Percentiles rank a stretch among this genome's conserved stretches.
phyloP scores from a whole-genome alignment of 345 rosid genomes.

The Noccaea caerulescens region DNA sequence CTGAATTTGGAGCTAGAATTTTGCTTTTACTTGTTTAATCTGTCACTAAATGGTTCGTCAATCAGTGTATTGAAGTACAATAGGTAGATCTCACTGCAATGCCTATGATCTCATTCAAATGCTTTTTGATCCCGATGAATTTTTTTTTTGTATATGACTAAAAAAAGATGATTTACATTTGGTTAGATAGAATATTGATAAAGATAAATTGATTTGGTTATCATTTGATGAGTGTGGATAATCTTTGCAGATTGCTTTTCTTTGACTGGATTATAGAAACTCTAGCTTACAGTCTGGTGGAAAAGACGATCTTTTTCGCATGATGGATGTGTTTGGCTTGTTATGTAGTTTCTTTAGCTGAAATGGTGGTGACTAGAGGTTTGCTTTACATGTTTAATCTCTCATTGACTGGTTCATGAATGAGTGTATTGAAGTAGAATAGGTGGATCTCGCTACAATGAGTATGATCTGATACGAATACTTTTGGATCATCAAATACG shows the following conservation, averaged over 20 bases:
- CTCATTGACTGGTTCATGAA: too few relatives aligned
- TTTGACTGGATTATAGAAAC: conserved; percentile 22
- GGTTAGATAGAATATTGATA: neutral
- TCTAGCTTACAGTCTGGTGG: conserved; percentile 17
- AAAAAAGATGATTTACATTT: neutral
- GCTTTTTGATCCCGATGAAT: neutral
- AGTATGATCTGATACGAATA: too few relatives aligned
- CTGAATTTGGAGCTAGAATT: neutral
- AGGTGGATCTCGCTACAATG: too few relatives aligned
- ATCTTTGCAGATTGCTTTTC: conserved; percentile 11
- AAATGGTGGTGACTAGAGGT: too few relatives aligned
- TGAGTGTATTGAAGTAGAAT: too few relatives aligned
- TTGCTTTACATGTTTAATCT: too few relatives aligned
- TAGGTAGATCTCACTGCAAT: neutral
- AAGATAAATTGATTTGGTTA: neutral
- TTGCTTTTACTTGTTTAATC: neutral
- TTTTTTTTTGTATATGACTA: neutral
- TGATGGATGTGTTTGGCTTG: too few relatives aligned
- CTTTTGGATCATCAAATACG: too few relatives aligned
- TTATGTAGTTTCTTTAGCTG: too few relatives aligned
- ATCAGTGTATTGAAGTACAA: neutral
- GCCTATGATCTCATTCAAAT: conserved; percentile 10
- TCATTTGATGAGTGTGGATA: neutral
- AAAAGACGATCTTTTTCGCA: conserved; percentile 9
- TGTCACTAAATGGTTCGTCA: neutral